Evolutionary conservation across 306 rosid genomes (phyloP).

Genomic region (Trifolium dubium): DNA sequence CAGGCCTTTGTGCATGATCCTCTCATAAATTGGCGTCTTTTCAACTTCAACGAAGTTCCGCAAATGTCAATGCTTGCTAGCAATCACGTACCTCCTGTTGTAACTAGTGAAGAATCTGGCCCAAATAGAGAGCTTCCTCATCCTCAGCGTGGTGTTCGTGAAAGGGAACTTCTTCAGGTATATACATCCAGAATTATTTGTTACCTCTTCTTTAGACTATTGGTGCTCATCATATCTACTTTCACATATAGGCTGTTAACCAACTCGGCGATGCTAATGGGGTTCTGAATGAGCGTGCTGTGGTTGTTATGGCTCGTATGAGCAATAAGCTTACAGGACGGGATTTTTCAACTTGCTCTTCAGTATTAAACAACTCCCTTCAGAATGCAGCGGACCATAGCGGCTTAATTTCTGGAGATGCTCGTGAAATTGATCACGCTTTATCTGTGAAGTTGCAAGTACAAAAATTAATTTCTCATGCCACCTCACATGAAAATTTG

Average conservation of each 20-base stretch:
- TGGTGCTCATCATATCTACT: constrained; percentile 44
- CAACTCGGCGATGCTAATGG: constrained; percentile 99
- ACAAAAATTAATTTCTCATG: constrained; percentile 83
- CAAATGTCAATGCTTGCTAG: constrained; percentile 81
- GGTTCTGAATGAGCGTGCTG: constrained; percentile 97
- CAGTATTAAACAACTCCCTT: constrained; percentile 58
- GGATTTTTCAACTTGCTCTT: constrained; percentile 77
- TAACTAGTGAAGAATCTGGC: constrained; percentile 77
- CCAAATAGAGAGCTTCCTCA: constrained; percentile 75
- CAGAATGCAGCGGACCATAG: constrained; percentile 74
- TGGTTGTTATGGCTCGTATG: constrained; percentile 99
- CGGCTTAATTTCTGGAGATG: constrained; percentile 73
- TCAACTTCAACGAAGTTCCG: constrained; percentile 96
- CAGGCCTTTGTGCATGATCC: constrained; percentile 99
- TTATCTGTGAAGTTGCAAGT: constrained; percentile 89
- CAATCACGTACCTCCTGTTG: constrained; percentile 70
- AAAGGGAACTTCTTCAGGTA: constrained; percentile 96
- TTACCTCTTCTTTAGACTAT: constrained; percentile 37
- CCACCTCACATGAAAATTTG: constrained; percentile 85
- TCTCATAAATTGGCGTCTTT: constrained; percentile 99
- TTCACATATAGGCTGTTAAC: constrained; percentile 75
- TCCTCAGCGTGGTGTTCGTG: constrained; percentile 98
- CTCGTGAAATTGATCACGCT: constrained; percentile 89
- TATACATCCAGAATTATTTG: constrained; percentile 27
- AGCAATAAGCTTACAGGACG: constrained; percentile 96